These are phyloP conservation scores for Leishmania aethiopica DNA, from an alignment of 208 protist genomes.

Conservation along the genomic window DNA sequence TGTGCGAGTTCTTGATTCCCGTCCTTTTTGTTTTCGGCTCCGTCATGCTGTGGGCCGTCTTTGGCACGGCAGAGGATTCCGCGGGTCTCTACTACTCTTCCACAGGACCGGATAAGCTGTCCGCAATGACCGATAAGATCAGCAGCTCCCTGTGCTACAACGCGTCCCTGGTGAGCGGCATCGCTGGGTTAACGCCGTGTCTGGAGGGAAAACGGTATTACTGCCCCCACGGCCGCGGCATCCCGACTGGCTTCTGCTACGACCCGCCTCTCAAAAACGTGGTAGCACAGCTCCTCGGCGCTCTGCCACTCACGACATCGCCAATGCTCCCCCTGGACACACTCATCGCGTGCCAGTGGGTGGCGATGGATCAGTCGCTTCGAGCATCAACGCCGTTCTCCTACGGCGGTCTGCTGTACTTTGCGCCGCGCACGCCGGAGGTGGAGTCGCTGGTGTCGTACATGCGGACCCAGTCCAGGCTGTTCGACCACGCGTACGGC, in stretches of 20 bases:
- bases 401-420: slow-evolving; percentile 47
- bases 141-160: slow-evolving; percentile 10
- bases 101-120: neutral
- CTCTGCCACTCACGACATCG: slow-evolving; percentile 2
- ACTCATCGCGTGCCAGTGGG: slow-evolving; percentile 59
- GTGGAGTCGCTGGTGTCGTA: slow-evolving; percentile 37
- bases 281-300: neutral
- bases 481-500: slow-evolving; percentile 53
- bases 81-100: slow-evolving; percentile 25
- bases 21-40: slow-evolving; percentile 66
- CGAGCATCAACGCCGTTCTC: slow-evolving; percentile 18
- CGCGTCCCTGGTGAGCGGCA: slow-evolving; percentile 2
- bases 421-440: slow-evolving; percentile 41
- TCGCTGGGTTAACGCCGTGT: slow-evolving; percentile 22
- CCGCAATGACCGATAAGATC: neutral
- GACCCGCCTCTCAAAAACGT: neutral
- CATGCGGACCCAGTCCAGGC: slow-evolving; percentile 21
- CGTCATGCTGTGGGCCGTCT: slow-evolving; percentile 47
- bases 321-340: slow-evolving; percentile 46
- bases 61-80: slow-evolving; percentile 11
- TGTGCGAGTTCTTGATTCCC: slow-evolving; percentile 58
- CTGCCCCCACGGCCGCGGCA: slow-evolving; percentile 35
- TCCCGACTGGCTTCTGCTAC: slow-evolving; percentile 34
- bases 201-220: neutral
- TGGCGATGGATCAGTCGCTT: slow-evolving; percentile 20